Evolutionary conservation across 345 rosid species (phyloP), one percentile per base, ranked within the genome.

Genomic region (Citrus reticulata): DNA sequence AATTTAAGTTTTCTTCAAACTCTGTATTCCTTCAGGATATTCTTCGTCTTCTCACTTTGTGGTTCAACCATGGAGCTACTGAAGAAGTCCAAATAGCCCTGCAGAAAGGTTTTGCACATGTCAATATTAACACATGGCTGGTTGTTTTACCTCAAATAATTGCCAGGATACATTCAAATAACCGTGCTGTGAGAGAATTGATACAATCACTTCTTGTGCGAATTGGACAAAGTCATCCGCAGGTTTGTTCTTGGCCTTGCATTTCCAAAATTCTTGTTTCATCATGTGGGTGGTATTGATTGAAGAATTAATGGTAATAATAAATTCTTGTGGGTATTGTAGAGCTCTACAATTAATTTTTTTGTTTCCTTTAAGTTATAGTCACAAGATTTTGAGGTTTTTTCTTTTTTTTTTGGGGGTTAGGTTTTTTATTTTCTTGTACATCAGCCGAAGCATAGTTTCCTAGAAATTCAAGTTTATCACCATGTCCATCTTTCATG

Each of bases 11-110:
- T 74, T 80, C 75, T 66, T 37, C 62, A 42, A 62, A 64, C 71
- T 77, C 27, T 76, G 37, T 71, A 16, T 42, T 88, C 72, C 77
- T 79, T 79, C 91, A 96, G 99, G 99, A 96, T 81, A 96, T 96
- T 87, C 95, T 96, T 78, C 98, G 99, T 72, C 95, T 96, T 75
- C 98, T 96, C 72, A 96, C 99, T 1, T 80, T 96, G 83, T 96
- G 99, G 99, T 96, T 96, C 88, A 96, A 91, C 88, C 98, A 96
- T 88, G 98, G 99, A 86, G 95, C 92, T 83, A 90, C 93, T 42
- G 85, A 83, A 74, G 98, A 96, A 70, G 98, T 96, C 84, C 99
- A 96, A 86, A 82, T 67, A 84, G 99, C 99, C 77, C 79, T 96
- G 59, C 87, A 87, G 89, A 89, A 81, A 76, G 99, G 99, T 81